Percentiles rank a stretch among this genome's conserved stretches.
These are phyloP conservation scores for Lyophyllum shimeji DNA, from an alignment of 768 basidiomycete species.

Conservation along the genomic window DNA sequence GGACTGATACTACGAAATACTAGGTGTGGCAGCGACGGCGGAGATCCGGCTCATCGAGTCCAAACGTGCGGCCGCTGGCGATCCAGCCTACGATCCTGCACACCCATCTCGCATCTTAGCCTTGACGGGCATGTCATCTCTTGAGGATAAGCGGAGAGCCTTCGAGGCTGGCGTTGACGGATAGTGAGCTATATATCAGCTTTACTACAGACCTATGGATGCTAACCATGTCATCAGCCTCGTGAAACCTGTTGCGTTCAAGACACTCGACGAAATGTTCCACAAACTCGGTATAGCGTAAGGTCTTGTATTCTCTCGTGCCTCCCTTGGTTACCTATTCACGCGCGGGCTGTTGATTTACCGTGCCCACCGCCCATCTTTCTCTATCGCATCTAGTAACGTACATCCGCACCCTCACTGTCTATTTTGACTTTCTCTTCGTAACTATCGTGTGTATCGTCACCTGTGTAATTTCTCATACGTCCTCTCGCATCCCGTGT, in stretches of 20 bases:
- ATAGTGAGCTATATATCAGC: conserved; percentile 64
- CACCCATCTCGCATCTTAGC: conserved; percentile 67
- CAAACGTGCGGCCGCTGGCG: conserved; percentile 29
- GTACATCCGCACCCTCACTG: background rate
- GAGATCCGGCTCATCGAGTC: conserved; percentile 79
- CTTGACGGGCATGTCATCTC: conserved; percentile 89
- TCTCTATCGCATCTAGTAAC: background rate
- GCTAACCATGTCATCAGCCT: conserved; percentile 45
- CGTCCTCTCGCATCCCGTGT: background rate
- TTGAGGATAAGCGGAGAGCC: conserved; percentile 89
- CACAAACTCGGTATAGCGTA: conserved; percentile 53
- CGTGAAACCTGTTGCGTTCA: conserved; percentile 96
- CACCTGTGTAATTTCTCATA: background rate
- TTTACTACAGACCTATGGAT: background rate
- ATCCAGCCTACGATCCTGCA: conserved; percentile 15
- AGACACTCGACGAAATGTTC: conserved; percentile 84
- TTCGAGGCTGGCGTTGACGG: conserved; percentile 94
- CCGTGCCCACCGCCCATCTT: background rate
- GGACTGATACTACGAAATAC: background rate
- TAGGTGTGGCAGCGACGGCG: conserved; percentile 80
- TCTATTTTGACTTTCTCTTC: background rate
- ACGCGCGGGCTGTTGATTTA: background rate
- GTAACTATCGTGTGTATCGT: background rate
- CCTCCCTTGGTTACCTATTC: background rate
- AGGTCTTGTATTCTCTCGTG: background rate